These are phyloP conservation scores for Acacia concinna DNA, from an alignment of 331 rosid species.

Conservation along the genomic window DNA sequence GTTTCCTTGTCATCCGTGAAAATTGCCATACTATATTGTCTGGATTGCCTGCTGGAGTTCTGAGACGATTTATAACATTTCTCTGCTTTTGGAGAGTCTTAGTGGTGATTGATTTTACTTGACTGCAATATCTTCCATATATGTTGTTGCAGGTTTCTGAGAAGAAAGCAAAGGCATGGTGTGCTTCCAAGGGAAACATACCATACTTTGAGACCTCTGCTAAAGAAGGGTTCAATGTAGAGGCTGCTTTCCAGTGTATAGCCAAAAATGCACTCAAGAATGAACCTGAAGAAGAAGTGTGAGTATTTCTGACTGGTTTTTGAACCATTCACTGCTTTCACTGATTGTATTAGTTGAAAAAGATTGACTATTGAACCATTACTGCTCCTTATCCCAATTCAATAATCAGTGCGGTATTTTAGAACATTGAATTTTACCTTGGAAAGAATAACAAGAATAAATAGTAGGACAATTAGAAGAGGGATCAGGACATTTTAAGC, in stretches of 20 bases:
- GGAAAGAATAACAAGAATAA: no score
- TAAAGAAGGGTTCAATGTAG: constrained; percentile 78
- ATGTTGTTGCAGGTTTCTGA: constrained; percentile 57
- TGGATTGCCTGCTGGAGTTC: constrained; percentile 19
- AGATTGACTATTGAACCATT: no score
- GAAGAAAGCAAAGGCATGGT: constrained; percentile 87
- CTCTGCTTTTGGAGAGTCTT: background rate
- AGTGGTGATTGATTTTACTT: background rate
- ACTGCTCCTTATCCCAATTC: no score
- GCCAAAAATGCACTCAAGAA: constrained; percentile 78
- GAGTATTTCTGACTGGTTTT: constrained; percentile 39
- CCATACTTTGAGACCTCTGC: constrained; percentile 86
- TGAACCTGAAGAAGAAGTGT: constrained; percentile 85
- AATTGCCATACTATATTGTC: background rate
- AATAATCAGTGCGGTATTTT: no score
- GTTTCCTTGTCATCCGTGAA: background rate
- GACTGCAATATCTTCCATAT: background rate
- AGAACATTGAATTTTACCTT: no score
- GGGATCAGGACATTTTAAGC: no score
- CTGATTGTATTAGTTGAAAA: no score
- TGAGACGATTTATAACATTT: background rate
- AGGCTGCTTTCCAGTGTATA: constrained; percentile 72
- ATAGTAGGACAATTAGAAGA: no score
- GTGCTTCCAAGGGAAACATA: constrained; percentile 82
- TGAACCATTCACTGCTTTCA: no score